phyloP scores from a whole-genome alignment of 306 rosid species.

The Trichosanthes truncata region DNA sequence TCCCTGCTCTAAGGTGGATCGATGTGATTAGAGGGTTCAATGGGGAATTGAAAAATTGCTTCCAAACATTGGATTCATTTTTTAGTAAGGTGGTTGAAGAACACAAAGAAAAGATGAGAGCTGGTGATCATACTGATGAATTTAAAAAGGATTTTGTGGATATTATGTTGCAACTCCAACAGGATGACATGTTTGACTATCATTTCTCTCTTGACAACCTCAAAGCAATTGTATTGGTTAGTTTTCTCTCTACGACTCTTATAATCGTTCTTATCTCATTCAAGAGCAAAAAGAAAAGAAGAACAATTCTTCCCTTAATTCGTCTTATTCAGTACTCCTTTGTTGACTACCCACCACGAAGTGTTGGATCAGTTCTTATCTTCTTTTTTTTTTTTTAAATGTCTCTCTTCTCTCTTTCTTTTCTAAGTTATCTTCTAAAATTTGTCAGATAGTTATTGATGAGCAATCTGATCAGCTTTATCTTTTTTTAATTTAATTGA shows the following conservation, averaged over 20 bases:
- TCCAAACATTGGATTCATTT: slow-evolving; percentile 13
- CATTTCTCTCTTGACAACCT: not conserved
- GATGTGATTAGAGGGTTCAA: slow-evolving; percentile 14
- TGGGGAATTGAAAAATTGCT: slow-evolving; percentile 9
- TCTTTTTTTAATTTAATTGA: no score
- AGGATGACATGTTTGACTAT: not conserved
- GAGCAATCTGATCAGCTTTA: no score
- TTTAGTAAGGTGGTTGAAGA: slow-evolving; percentile 5
- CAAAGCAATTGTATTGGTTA: not conserved
- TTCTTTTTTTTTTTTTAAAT: no score
- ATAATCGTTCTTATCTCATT: no score
- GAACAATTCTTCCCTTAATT: no score
- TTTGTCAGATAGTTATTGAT: no score
- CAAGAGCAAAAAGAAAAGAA: no score
- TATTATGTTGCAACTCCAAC: not conserved
- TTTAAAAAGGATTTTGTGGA: not conserved
- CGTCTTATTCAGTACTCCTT: no score
- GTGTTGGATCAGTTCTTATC: no score
- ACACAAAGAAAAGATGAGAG: not conserved
- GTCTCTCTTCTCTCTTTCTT: no score
- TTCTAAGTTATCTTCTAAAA: no score
- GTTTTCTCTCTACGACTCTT: not conserved
- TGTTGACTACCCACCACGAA: no score
- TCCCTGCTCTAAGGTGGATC: slow-evolving; percentile 17
- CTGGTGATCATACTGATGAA: not conserved